phyloP scores from a whole-genome alignment of 2,329 filamentous ascomycete species.

The Monosporascus sp. region DNA sequence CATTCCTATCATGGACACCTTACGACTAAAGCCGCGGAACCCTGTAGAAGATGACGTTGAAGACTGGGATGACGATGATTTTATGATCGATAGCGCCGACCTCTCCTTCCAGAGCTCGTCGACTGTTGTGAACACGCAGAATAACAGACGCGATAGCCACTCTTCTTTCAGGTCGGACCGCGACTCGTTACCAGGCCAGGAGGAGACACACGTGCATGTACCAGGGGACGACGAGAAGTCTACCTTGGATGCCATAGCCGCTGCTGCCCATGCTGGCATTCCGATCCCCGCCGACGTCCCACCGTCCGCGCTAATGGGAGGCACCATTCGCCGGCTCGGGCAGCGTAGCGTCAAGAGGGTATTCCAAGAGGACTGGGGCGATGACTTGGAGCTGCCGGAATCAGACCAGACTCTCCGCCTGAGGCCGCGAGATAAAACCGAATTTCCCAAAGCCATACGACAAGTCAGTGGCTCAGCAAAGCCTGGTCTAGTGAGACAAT shows the following conservation, averaged over 20 bases:
- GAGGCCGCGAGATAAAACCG: constrained; percentile 54
- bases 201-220: constrained; percentile 83
- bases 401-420: constrained; percentile 56
- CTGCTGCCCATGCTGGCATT: constrained; percentile 84
- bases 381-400: constrained; percentile 67
- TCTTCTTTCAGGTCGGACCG: constrained; percentile 84
- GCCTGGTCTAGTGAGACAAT: constrained; percentile 45
- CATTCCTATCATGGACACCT: constrained; percentile 44
- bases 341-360: constrained; percentile 66
- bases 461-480: constrained; percentile 58
- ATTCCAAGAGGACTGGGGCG: constrained; percentile 75
- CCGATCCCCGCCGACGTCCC: constrained; percentile 84
- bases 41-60: constrained; percentile 61
- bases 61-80: constrained; percentile 75
- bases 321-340: constrained; percentile 87
- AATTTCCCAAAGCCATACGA: constrained; percentile 63
- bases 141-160: constrained; percentile 65
- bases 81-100: constrained; percentile 65
- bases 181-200: constrained; percentile 69
- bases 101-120: constrained; percentile 53
- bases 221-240: constrained; percentile 80
- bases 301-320: constrained; percentile 81
- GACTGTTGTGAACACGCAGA: constrained; percentile 36
- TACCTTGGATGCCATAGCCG: constrained; percentile 78
- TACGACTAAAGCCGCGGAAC: constrained; percentile 48